Evolutionary conservation across 768 basidiomycete species (phyloP).

Genomic region (Termitomyces sp.): DNA sequence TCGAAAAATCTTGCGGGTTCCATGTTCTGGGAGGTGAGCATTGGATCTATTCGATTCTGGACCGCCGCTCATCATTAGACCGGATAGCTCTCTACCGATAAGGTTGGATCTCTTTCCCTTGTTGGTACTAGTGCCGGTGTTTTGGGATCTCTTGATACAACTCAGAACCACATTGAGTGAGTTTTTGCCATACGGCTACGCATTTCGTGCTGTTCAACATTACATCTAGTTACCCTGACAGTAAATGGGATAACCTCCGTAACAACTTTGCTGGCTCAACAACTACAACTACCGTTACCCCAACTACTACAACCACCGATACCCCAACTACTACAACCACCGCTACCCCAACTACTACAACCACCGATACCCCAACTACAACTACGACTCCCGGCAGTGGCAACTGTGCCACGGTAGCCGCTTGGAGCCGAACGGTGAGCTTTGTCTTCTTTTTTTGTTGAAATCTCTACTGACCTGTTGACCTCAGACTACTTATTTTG

Average conservation of each 20-base stretch:
- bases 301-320: slow-evolving; percentile 17
- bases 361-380: slow-evolving; percentile 17
- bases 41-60: neutral
- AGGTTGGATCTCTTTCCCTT: slow-evolving; percentile 51
- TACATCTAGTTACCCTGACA: slow-evolving; percentile 48
- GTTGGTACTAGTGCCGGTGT: slow-evolving; percentile 41
- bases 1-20: slow-evolving; percentile 56
- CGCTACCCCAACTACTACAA: slow-evolving; percentile 18
- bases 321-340: slow-evolving; percentile 20
- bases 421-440: slow-evolving; percentile 42
- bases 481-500: slow-evolving; percentile 35
- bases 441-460: neutral
- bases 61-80: neutral
- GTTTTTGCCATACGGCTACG: neutral
- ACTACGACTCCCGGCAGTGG: slow-evolving; percentile 25
- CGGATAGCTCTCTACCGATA: slow-evolving; percentile 51
- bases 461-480: neutral
- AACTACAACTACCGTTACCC: too few species aligned
- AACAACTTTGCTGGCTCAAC: slow-evolving; percentile 46
- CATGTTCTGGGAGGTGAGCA: slow-evolving; percentile 67
- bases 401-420: slow-evolving; percentile 34
- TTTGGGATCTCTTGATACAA: slow-evolving; percentile 53
- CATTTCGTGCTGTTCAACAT: neutral
- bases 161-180: slow-evolving; percentile 59
- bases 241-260: slow-evolving; percentile 67